Conservation (phyloP, 108 stramenopile genomes). For the Nitzschia palea region DNA sequence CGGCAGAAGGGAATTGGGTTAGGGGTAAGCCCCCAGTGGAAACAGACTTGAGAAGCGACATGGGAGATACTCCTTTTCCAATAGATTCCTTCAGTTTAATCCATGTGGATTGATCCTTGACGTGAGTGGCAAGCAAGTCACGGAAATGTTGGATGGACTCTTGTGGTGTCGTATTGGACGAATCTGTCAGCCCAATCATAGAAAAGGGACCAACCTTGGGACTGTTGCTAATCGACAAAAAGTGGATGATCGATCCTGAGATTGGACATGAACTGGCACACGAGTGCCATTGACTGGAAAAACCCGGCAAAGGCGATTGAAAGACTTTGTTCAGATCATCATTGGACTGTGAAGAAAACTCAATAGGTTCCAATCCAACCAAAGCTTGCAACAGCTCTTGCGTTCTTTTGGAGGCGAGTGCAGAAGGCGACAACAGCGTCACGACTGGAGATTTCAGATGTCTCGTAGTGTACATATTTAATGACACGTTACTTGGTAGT, state of each 20-base stretch:
- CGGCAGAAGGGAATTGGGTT: not conserved
- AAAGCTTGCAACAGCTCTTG: conserved; percentile 36
- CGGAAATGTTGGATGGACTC: conserved; percentile 11
- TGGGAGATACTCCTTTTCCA: not conserved
- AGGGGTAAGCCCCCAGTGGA: conserved; percentile 25
- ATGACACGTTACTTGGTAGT: not conserved
- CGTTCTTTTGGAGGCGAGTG: conserved; percentile 39
- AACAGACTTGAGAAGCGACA: conserved; percentile 14
- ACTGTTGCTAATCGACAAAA: conserved; percentile 33
- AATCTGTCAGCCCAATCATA: conserved; percentile 25
- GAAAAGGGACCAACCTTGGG: conserved; percentile 18
- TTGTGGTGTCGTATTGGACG: not conserved
- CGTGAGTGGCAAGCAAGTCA: conserved; percentile 12
- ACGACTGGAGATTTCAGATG: conserved; percentile 38
- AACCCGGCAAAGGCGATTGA: conserved; percentile 24
- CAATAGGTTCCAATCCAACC: conserved; percentile 22
- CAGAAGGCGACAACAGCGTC: conserved; percentile 59
- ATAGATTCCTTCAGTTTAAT: conserved; percentile 19
- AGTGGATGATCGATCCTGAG: conserved; percentile 62
- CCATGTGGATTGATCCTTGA: not conserved
- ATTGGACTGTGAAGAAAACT: not conserved
- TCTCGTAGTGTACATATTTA: conserved; percentile 17
- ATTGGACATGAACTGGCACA: conserved; percentile 34
- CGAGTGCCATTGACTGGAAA: conserved; percentile 54
- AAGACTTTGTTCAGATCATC: conserved; percentile 39